Evolutionary conservation across 768 basidiomycete genomes (phyloP), one percentile per base, ranked within the genome.

Genomic region (Agaricus subrufescens): DNA sequence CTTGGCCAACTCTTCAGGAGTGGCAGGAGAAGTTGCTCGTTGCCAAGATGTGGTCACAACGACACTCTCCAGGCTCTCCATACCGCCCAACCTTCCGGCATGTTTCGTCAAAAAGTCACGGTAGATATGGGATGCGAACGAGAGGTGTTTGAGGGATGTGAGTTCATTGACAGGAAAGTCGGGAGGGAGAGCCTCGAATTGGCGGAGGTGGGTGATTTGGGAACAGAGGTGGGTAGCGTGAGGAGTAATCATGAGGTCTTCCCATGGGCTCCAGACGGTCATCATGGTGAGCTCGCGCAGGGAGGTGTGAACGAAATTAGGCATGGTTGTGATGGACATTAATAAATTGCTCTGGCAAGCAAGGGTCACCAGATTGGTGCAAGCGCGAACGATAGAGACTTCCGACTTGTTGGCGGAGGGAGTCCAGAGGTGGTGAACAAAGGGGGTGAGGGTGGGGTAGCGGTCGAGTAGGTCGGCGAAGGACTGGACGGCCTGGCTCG

Each of bases 181-280:
- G 10, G 50, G 56, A 14, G 50, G 50, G 27, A 57, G 50, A 26
- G 44, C 50, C 25, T 57, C 56, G 19, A 57, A 52, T 8, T 51
- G 56, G 2, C 50, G 50, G 9, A 57, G 49, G 37, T 57, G 56
- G 2, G 56, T 57, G 38, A 57, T 51, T 46, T 57, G 56, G 10
- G 56, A 46, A 25, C 43, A 57, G 14, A 57, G 51, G 11, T 51
- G 56, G 3, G 43, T 12, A n/a, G 38, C 56, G 39, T 56, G 54
- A 10, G 47, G 54, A 3, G 56, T 39, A 37, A 26, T 31, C 29
- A 47, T 34, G 34, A 57, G 31, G 12, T 46, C 31, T 29, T 52
- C 56, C 56, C 54, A 56, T 11, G 54, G 54, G 37, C 54, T 56
- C 54, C 54, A 51, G 31, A 57, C 46, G 3, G 56, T 57, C 56